Conservation (phyloP, 2,329 filamentous ascomycete genomes). For the Periconia macrospinosa region DNA sequence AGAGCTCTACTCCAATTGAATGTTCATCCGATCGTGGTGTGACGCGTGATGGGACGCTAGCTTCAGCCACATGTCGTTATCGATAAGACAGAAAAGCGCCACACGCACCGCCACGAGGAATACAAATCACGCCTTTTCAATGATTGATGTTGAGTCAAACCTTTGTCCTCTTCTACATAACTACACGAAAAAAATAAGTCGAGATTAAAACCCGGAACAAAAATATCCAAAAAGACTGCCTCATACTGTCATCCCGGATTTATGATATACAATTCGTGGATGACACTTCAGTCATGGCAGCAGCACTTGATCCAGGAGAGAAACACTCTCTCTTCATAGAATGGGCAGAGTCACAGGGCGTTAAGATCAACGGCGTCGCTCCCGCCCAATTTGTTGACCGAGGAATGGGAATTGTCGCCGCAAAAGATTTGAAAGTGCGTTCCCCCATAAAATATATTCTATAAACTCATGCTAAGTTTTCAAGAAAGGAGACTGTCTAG, state of each 20-base stretch:
- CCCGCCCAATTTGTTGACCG: constrained; percentile 69
- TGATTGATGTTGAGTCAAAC: constrained; percentile 10
- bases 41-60: constrained; percentile 1
- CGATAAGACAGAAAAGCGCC: constrained; percentile 2
- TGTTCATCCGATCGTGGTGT: background rate
- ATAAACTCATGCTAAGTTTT: constrained; percentile 17
- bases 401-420: constrained; percentile 78
- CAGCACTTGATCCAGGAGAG: constrained; percentile 38
- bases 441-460: background rate
- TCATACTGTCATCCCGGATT: background rate
- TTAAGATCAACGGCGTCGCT: constrained; percentile 67
- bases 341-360: constrained; percentile 69
- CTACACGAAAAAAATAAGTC: too few species aligned
- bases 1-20: background rate
- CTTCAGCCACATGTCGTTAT: constrained; percentile 21
- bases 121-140: background rate
- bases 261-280: background rate
- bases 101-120: background rate
- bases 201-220: too few species aligned
- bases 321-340: constrained; percentile 60
- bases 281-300: constrained; percentile 19
- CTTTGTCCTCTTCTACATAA: background rate
- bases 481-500: constrained; percentile 62
- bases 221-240: background rate
- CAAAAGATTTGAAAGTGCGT: constrained; percentile 64